Conservation (phyloP, 2,329 filamentous ascomycete genomes). For the Penicillium frequentans region DNA sequence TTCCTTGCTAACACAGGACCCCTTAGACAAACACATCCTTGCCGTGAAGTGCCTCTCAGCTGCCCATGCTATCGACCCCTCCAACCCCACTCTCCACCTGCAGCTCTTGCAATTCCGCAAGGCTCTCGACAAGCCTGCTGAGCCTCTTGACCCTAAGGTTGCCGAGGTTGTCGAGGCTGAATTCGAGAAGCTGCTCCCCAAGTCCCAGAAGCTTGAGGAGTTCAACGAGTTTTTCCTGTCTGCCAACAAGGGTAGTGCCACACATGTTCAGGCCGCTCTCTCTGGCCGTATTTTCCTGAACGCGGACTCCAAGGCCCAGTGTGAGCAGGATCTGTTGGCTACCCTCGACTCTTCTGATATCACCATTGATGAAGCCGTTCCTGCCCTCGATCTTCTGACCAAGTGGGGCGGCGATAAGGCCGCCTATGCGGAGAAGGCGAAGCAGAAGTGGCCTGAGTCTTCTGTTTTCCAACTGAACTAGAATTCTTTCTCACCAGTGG, state of each 20-base stretch:
- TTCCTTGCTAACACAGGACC: slow-evolving; percentile 25
- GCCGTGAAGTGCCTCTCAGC: slow-evolving; percentile 83
- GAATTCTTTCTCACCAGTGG: neutral
- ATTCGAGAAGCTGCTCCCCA: slow-evolving; percentile 62
- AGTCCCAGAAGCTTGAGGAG: slow-evolving; percentile 57
- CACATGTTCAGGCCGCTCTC: slow-evolving; percentile 65
- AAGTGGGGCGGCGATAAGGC: slow-evolving; percentile 55
- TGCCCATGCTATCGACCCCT: slow-evolving; percentile 66
- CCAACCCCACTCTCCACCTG: slow-evolving; percentile 72
- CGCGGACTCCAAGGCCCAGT: slow-evolving; percentile 54
- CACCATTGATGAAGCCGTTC: slow-evolving; percentile 58
- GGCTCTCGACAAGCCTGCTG: slow-evolving; percentile 56
- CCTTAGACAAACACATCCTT: slow-evolving; percentile 77
- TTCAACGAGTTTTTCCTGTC: slow-evolving; percentile 67
- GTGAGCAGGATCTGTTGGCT: slow-evolving; percentile 64
- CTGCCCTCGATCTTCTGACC: slow-evolving; percentile 53
- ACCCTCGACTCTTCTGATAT: slow-evolving; percentile 54
- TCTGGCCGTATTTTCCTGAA: slow-evolving; percentile 61
- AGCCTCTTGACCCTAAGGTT: slow-evolving; percentile 64
- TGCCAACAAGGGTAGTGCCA: slow-evolving; percentile 61
- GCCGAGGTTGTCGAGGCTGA: slow-evolving; percentile 68
- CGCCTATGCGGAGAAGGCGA: slow-evolving; percentile 47
- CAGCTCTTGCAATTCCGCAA: slow-evolving; percentile 70
- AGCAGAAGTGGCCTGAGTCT: slow-evolving; percentile 42
- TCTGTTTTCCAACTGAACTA: slow-evolving; percentile 35